These are phyloP conservation scores for Phytophthora brassicae DNA, from an alignment of 352 stramenopile species.

Conservation along the genomic window DNA sequence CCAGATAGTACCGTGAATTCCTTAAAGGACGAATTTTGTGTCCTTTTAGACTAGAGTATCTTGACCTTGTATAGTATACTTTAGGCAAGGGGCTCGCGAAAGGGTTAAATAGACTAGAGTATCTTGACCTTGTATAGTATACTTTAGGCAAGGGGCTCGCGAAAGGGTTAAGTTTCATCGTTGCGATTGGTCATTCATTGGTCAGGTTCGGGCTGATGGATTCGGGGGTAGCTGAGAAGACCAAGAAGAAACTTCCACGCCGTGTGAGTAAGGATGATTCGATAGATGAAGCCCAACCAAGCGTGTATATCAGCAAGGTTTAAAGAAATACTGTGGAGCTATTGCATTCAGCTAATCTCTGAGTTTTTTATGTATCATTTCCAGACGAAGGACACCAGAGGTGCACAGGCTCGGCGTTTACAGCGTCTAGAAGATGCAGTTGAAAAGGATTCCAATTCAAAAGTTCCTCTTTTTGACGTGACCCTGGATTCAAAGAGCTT, in stretches of 20 bases:
- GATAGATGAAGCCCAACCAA: not conserved
- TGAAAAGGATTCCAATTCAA: not conserved
- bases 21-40: too few relatives aligned
- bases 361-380: not conserved
- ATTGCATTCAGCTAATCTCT: not conserved
- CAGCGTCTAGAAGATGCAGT: slow-evolving; percentile 3
- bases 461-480: slow-evolving; percentile 7
- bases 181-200: not conserved
- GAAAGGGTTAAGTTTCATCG: too few relatives aligned
- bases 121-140: too few relatives aligned
- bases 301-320: slow-evolving; percentile 6
- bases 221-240: not conserved
- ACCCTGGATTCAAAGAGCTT: slow-evolving; percentile 15
- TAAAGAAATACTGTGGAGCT: not conserved
- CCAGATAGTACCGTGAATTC: too few relatives aligned
- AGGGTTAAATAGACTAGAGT: too few relatives aligned
- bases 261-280: not conserved
- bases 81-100: too few relatives aligned
- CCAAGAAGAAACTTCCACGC: slow-evolving; percentile 2
- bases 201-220: slow-evolving; percentile 10
- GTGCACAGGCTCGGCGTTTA: slow-evolving; percentile 4
- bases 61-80: too few relatives aligned
- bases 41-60: too few relatives aligned
- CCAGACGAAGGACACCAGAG: slow-evolving; percentile 8
- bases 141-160: too few relatives aligned